Conservation (phyloP, 179 eudicot genomes). For the Camellia oleifera region DNA sequence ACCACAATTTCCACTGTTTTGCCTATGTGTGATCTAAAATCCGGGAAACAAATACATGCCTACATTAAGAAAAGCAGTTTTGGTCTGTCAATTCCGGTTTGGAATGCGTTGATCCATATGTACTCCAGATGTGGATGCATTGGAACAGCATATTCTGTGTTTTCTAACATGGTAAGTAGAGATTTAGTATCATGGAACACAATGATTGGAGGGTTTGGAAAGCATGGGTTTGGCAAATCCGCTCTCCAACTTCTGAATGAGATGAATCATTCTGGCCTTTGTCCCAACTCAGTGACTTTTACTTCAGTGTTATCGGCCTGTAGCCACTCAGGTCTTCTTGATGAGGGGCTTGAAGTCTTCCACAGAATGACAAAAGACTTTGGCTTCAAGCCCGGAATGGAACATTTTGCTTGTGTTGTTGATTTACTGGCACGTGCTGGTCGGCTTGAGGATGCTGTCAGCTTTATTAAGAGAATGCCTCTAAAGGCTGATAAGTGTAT, state of each 20-base stretch:
- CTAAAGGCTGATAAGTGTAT: conserved; percentile 39
- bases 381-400: conserved; percentile 30
- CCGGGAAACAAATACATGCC: conserved; percentile 50
- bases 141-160: conserved; percentile 31
- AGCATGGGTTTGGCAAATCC: conserved; percentile 44
- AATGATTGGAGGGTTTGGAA: conserved; percentile 49
- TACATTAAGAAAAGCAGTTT: conserved; percentile 25
- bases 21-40: conserved; percentile 44
- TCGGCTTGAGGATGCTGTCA: conserved; percentile 45
- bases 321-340: conserved; percentile 51
- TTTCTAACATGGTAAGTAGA: conserved; percentile 32
- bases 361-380: conserved; percentile 28
- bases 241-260: conserved; percentile 37
- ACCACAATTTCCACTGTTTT: conserved; percentile 47
- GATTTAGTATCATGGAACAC: conserved; percentile 60
- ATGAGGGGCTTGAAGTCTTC: conserved; percentile 43
- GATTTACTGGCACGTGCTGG: conserved; percentile 59
- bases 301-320: conserved; percentile 53
- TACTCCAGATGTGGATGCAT: conserved; percentile 48
- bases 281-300: conserved; percentile 43
- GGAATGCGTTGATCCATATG: conserved; percentile 51
- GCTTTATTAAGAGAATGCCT: conserved; percentile 32
- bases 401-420: conserved; percentile 54
- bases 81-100: conserved; percentile 19
- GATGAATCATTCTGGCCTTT: conserved; percentile 35